These are phyloP conservation scores for Penicillium sp. DNA, from an alignment of 2,329 filamentous ascomycete species.

Conservation along the genomic window DNA sequence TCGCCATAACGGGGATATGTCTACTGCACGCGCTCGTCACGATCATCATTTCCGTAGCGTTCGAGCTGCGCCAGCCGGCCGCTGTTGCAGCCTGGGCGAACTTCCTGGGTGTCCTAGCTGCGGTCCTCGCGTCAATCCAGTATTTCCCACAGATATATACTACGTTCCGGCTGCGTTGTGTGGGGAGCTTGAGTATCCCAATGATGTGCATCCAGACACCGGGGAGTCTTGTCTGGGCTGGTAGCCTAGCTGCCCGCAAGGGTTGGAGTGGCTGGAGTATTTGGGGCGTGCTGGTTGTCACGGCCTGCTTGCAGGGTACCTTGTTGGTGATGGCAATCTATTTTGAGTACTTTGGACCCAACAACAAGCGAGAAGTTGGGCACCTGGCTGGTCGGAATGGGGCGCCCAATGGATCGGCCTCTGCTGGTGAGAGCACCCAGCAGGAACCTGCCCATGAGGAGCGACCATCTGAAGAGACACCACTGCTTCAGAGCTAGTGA, in stretches of 20 bases:
- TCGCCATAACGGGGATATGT: conserved; percentile 69
- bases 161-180: conserved; percentile 78
- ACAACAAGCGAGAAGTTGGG: conserved; percentile 42
- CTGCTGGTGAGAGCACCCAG: conserved; percentile 9
- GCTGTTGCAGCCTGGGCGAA: conserved; percentile 79
- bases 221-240: conserved; percentile 84
- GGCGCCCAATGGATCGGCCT: conserved; percentile 6
- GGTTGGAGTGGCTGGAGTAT: conserved; percentile 88
- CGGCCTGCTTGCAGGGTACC: conserved; percentile 77
- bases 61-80: conserved; percentile 61
- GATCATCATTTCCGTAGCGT: conserved; percentile 60
- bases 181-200: conserved; percentile 86
- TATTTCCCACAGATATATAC: conserved; percentile 95
- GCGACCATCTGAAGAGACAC: conserved; percentile 35
- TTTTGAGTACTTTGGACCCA: conserved; percentile 53
- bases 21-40: conserved; percentile 72
- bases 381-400: conserved; percentile 22
- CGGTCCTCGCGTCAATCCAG: conserved; percentile 76
- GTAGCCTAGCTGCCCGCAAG: conserved; percentile 74
- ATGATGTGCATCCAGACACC: conserved; percentile 99
- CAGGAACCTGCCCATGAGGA: conserved; percentile 16
- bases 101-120: conserved; percentile 74
- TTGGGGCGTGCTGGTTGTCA: conserved; percentile 88
- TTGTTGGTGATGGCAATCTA: conserved; percentile 76
- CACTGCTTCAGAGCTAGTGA: conserved; percentile 32